Base-by-base conservation (phyloP, 2,329 filamentous ascomycete species). In the Graphilbum sp. region DNA sequence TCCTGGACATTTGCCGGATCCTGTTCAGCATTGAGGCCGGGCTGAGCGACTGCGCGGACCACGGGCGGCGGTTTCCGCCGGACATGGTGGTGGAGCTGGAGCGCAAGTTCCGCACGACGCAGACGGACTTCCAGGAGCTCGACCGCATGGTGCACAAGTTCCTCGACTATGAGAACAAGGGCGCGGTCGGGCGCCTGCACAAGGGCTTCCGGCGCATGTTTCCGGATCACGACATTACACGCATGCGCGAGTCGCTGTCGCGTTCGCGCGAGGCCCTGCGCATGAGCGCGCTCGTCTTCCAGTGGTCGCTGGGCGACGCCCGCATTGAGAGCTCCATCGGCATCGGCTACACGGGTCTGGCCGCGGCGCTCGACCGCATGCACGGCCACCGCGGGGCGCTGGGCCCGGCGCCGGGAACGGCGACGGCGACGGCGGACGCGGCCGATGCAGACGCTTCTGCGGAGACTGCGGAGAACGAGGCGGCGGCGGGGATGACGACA, bases 11-110 rank as follows among this genome's bases (percentile, higher is more conserved):
- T 5, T 77, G 71, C 51, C 67, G 74, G 38, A 69, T 75, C 32
- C 60, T 82, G 32, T 79, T 75, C 62, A 69, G 72, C n/a, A 74
- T 81, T 43, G 75, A 80, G 53, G 67, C 72, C 18, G 77, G 77
- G 5, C 62, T 82, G 38, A 54, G 58, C n/a, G 67, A 74, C 47
- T 61, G 63, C 31, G 30, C 41, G 16, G 30, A 39, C 15, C 63
- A 61, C 17, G 57, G 60, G 15, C 67, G 70, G 45, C 57, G 62
- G 15, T 63, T 80, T 16, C 72, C 76, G 0, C 48, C 56, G 5
- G 75, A 80, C 39, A 69, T 79, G 53, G 61, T 70, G 23, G 57
- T 63, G n/a, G 75, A 79, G 52, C 61, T 82, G 34, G 70, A 72
- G 47, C 68, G 67, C 52, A 76, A 75, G 47, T 74, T 81, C 49